A percentile compares a stretch with the other conserved stretches of the same genome.
These are phyloP conservation scores for Fusarium duplospermum DNA, from an alignment of 2,329 filamentous ascomycete genomes.

Conservation along the genomic window DNA sequence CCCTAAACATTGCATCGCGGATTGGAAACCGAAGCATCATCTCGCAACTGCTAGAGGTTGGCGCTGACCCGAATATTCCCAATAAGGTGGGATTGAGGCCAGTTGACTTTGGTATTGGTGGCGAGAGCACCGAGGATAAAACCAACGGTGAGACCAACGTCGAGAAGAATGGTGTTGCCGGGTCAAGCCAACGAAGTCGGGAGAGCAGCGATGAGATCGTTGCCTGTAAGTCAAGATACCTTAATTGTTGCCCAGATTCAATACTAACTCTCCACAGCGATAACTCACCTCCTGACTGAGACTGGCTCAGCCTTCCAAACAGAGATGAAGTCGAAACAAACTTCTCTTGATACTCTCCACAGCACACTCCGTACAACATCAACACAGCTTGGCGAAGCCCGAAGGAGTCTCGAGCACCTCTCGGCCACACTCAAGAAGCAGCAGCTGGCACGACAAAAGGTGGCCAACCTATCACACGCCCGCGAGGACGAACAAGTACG, in stretches of 20 bases:
- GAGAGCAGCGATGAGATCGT: constrained; percentile 86
- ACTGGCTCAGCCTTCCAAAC: constrained; percentile 83
- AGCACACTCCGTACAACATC: constrained; percentile 83
- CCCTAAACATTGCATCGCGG: constrained; percentile 90
- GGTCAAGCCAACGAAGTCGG: constrained; percentile 66
- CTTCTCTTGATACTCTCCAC: constrained; percentile 84
- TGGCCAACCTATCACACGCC: constrained; percentile 81
- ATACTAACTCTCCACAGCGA: constrained; percentile 62
- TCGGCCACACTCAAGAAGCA: constrained; percentile 73
- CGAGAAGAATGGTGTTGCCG: constrained; percentile 58
- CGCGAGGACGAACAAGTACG: constrained; percentile 75
- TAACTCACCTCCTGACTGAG: constrained; percentile 83
- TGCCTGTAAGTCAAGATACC: constrained; percentile 68
- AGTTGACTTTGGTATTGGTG: constrained; percentile 93
- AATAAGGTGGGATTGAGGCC: constrained; percentile 91
- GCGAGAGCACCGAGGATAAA: constrained; percentile 64
- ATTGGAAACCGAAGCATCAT: constrained; percentile 96
- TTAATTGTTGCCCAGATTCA: background rate
- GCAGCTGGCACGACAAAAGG: constrained; percentile 76
- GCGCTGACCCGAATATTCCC: constrained; percentile 90
- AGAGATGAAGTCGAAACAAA: constrained; percentile 86
- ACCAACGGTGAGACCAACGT: constrained; percentile 56
- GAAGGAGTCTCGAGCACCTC: constrained; percentile 77
- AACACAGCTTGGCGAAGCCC: constrained; percentile 80
- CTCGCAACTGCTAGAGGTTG: constrained; percentile 94